A percentile compares a stretch with the other conserved stretches of the same genome.
These are phyloP conservation scores for Amborella trichopoda DNA, from an alignment of 164 flowering plant species.

Conservation along the genomic window DNA sequence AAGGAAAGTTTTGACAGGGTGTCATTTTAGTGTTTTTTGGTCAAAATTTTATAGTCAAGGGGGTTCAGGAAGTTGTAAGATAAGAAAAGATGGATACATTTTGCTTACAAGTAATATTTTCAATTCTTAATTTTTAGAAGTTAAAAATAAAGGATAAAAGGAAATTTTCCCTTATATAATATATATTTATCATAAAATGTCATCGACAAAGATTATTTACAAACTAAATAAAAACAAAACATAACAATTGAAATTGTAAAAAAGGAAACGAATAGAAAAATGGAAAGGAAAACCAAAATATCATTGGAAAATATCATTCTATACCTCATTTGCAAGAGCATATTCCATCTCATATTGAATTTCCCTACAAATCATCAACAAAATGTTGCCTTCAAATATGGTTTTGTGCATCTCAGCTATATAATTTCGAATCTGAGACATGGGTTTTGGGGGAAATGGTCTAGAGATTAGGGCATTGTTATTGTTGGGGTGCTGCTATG, in stretches of 20 bases:
- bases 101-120: no score
- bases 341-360: constrained; percentile 45
- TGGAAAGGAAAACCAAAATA: not conserved
- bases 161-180: no score
- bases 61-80: no score
- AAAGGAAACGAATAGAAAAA: not conserved
- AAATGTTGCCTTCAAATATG: constrained; percentile 37
- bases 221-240: not conserved
- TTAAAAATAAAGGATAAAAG: no score
- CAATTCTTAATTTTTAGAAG: no score
- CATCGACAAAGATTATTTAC: no score
- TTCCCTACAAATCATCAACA: constrained; percentile 41
- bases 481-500: not conserved
- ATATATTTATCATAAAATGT: no score
- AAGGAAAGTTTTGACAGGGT: no score
- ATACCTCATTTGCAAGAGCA: constrained; percentile 50
- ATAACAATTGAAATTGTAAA: not conserved
- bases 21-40: no score
- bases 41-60: no score
- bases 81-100: no score
- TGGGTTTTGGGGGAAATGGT: not conserved
- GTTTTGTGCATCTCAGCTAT: constrained; percentile 27
- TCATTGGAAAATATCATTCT: not conserved
- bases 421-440: constrained; percentile 17
- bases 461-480: not conserved